Percentiles rank a stretch among this genome's conserved stretches.
Conservation (phyloP, 345 rosid genomes). For the Geranium brycei region DNA sequence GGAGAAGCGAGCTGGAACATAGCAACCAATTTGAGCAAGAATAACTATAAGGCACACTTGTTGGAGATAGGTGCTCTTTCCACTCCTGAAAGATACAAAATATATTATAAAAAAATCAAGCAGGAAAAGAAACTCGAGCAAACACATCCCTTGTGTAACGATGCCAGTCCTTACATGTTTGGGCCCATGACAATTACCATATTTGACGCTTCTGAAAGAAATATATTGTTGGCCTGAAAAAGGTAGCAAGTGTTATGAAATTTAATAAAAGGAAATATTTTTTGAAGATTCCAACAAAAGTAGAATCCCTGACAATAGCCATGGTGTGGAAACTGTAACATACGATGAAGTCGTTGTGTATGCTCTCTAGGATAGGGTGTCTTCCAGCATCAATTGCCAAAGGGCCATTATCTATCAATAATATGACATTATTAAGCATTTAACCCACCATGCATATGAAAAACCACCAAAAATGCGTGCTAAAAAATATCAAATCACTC, state of each 20-base stretch:
- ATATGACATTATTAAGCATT: conserved; percentile 12
- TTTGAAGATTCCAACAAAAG: background rate
- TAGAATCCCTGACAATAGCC: conserved; percentile 4
- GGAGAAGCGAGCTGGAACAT: conserved; percentile 80
- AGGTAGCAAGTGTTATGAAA: conserved; percentile 5
- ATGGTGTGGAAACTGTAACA: conserved; percentile 7
- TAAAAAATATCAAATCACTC: conserved; percentile 10
- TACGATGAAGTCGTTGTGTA: conserved; percentile 78
- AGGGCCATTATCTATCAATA: conserved; percentile 65
- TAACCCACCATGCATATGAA: background rate
- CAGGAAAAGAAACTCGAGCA: background rate
- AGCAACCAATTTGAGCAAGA: conserved; percentile 94
- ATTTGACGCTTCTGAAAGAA: conserved; percentile 87
- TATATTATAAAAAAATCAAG: background rate
- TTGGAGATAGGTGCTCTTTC: conserved; percentile 98
- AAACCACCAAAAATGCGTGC: background rate
- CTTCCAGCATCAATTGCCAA: conserved; percentile 91
- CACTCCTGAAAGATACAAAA: conserved; percentile 53
- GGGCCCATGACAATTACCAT: conserved; percentile 86
- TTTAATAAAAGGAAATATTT: background rate
- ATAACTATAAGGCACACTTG: conserved; percentile 85
- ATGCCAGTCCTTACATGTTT: conserved; percentile 56
- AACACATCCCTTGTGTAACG: background rate
- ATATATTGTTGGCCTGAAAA: conserved; percentile 81
- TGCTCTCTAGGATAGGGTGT: conserved; percentile 86